Evolutionary conservation across 192 early-diverging fungal species (phyloP).

Genomic region (Rhizoclosmatium sp.): DNA sequence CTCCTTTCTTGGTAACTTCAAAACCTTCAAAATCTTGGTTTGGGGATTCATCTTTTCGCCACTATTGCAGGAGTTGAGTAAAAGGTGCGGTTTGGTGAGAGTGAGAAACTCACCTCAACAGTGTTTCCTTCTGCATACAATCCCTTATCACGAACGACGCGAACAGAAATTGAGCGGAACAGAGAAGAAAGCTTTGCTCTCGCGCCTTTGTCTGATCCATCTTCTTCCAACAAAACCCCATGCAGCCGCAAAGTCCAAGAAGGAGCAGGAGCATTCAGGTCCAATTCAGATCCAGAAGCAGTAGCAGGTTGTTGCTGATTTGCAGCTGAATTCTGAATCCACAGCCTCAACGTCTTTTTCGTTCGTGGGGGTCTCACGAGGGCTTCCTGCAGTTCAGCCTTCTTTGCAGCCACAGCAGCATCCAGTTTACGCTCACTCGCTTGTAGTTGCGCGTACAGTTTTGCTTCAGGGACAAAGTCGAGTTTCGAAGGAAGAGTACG

Average conservation of each 20-base stretch:
- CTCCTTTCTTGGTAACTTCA: constrained; percentile 92
- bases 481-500: constrained; percentile 67
- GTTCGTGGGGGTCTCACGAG: neutral
- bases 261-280: constrained; percentile 51
- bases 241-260: constrained; percentile 93
- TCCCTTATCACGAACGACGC: constrained; percentile 80
- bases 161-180: constrained; percentile 83
- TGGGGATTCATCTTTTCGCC: constrained; percentile 23
- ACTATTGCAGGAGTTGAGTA: constrained; percentile 30
- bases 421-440: constrained; percentile 91
- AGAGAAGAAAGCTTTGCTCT: constrained; percentile 72
- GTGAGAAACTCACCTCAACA: constrained; percentile 62
- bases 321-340: constrained; percentile 85
- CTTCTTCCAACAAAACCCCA: constrained; percentile 70
- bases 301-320: constrained; percentile 62
- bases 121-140: constrained; percentile 82
- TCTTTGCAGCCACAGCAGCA: constrained; percentile 88
- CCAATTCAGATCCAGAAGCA: constrained; percentile 16
- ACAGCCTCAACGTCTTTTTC: constrained; percentile 75
- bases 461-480: constrained; percentile 93
- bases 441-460: constrained; percentile 83
- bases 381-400: constrained; percentile 83
- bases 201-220: neutral
- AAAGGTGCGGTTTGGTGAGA: constrained; percentile 2
- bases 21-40: constrained; percentile 80